Base-by-base conservation (phyloP, 805 yeast genomes). In the Candida arabinofermentans region DNA sequence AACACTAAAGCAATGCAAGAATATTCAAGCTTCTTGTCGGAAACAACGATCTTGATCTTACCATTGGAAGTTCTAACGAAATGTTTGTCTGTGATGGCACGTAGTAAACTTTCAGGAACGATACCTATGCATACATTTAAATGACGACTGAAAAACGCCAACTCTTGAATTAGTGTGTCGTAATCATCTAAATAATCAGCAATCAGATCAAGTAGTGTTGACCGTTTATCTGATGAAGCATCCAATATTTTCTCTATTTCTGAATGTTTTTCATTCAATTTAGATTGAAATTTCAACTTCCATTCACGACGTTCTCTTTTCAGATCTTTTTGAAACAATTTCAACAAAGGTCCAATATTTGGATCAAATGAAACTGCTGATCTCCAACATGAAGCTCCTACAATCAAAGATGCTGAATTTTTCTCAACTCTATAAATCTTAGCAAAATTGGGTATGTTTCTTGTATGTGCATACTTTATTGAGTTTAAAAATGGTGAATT, bases 1-100 rank as follows among this genome's bases (percentile, higher is more conserved):
- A 59, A 34, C 12, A 57, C 39, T 16, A 53, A 34, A 3, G 60
- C 49, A 14, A 58, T 51, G 22, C 50, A 52, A 17, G 49, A 42
- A 24, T 43, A 49, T 27, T 57, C 62, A 24, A 44, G 30, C 14
- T 51, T 43, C 21, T 42, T 39, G 14, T 50, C 46, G 5, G 27
- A 34, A 8, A 48, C 22, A 9, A 30, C 18, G 22, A 57, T 37
- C 22, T 41, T 40, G 13, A 57, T 31, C 4, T 26, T 24, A 6
- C 43, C 44, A n/a, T 40, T 32, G 2, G 33, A 31, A 9, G n/a
- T 34, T 12, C 41, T 39, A 1, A 24, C 26, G 27, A 58, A 48
- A 37, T 46, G 51, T 9, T 34, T 34, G 5, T 27, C 35, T 1
- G 52, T 12, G 1, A 50, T 40, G 5, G 27, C 19, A 4, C 34